Percentiles rank a stretch among this genome's conserved stretches.
These are phyloP conservation scores for Fagopyrum esculentum DNA, from an alignment of 148 eudicot species.

Conservation along the genomic window DNA sequence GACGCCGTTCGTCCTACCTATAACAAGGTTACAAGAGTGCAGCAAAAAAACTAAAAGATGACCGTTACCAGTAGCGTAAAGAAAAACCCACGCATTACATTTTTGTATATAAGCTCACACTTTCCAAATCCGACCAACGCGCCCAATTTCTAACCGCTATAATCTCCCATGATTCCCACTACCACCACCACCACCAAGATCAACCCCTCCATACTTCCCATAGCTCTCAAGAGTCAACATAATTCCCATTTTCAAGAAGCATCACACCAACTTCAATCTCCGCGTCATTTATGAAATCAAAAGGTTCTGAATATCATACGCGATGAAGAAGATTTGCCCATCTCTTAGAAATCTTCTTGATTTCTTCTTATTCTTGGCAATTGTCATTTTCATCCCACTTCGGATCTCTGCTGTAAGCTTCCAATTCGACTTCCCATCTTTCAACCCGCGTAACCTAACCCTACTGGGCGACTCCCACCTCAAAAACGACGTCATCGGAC, in stretches of 20 bases:
- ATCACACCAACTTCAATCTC: not conserved
- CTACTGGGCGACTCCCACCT: constrained; percentile 76
- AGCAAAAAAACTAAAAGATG: not conserved
- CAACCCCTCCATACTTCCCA: not conserved
- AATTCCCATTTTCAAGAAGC: not conserved
- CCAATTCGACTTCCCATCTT: constrained; percentile 40
- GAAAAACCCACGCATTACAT: not conserved
- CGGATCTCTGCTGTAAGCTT: constrained; percentile 16
- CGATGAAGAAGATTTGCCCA: constrained; percentile 6
- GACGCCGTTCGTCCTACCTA: not conserved
- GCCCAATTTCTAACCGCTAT: constrained; percentile 60
- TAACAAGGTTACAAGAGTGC: not conserved
- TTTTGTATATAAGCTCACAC: constrained; percentile 6
- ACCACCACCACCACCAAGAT: constrained; percentile 17
- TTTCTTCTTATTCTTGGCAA: constrained; percentile 18
- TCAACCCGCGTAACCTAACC: constrained; percentile 59
- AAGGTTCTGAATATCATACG: not conserved
- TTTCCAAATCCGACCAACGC: constrained; percentile 28
- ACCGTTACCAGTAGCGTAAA: not conserved
- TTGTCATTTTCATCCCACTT: constrained; percentile 5
- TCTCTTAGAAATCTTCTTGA: constrained; percentile 35
- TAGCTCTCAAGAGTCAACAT: too few species aligned
- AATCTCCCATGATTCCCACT: constrained; percentile 21
- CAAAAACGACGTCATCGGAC: constrained; percentile 48
- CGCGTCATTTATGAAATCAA: not conserved